Conservation (phyloP, 139 green algal genomes). For the Haematococcus lacustris region DNA sequence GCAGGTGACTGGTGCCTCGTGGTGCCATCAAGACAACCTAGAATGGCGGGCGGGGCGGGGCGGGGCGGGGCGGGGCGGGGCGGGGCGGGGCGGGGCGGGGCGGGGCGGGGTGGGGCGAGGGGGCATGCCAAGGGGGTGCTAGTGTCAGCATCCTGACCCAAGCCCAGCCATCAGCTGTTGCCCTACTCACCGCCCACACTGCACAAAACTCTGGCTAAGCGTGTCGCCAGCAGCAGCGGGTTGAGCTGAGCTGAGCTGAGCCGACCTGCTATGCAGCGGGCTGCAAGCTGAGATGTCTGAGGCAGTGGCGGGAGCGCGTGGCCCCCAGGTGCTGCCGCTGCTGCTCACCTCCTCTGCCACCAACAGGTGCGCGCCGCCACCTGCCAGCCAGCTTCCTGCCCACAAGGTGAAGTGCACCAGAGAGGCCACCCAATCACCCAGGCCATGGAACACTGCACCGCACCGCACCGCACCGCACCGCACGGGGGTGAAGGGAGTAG, state of each 20-base stretch:
- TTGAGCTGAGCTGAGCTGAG: background rate
- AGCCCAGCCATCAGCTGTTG: background rate
- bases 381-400: background rate
- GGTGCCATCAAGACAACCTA: too few relatives aligned
- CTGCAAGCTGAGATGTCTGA: conserved; percentile 18
- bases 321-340: conserved; percentile 51
- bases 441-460: background rate
- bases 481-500: too few relatives aligned
- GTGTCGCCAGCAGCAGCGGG: background rate
- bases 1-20: background rate
- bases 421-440: conserved; percentile 13
- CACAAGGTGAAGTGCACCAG: background rate
- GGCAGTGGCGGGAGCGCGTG: conserved; percentile 38
- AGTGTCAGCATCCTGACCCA: background rate
- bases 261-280: background rate
- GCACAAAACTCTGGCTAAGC: background rate
- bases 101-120: background rate
- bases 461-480: too few relatives aligned
- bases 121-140: background rate
- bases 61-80: too few relatives aligned
- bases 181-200: background rate
- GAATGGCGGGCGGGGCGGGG: too few relatives aligned
- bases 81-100: too few relatives aligned
- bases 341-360: conserved; percentile 52
- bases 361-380: conserved; percentile 9